Base-by-base conservation (phyloP, 345 rosid genomes). In the Moricandia arvensis region DNA sequence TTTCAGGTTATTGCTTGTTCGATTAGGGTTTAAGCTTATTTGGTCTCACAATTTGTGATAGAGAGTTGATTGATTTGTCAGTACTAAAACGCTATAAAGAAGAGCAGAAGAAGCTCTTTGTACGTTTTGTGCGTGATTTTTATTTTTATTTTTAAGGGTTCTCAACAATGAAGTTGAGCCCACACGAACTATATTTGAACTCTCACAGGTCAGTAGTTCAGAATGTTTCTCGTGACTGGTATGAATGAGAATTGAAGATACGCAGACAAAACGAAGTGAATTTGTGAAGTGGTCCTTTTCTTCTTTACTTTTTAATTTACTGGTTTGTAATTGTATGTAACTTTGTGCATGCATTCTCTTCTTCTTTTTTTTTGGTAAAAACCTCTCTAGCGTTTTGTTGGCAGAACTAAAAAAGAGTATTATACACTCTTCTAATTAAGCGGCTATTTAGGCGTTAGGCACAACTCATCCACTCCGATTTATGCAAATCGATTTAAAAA, bases 21-120 rank as follows among this genome's bases (percentile, higher is more conserved):
- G 47, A 47, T 45, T 55, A 55, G 75, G 60, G 68, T 71, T 71
- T 71, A 45, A 58, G 76, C 45, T 4, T 43, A 17, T 29, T 17
- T 58, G 72, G 60, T 61, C 13, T 75, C 16, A 8, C 15, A 16
- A 17, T 75, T 17, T 30, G 68, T 67, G 71, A 3, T n/a, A 15
- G 31, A 29, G 31, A 45, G 53, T 69, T 63, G 35, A 63, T 63
- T 72, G 71, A 29, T 29, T 45, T 45, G 17, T 30, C 63, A 57
- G 15, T 55, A 53, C 41, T 29, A 5, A 60, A 70, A 30, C 59
- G 41, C 75, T 29, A 53, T 63, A 63, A 69, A 74, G 68, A 33
- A 38, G 10, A 49, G 9, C 38, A 34, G 8, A 34, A 7, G 2
- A 34, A 34, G 38, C 38, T 34, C 13, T 35, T 12, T 27, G 4